These are phyloP conservation scores for Syzygium malaccense DNA, from an alignment of 441 rosid genomes.

Conservation along the genomic window DNA sequence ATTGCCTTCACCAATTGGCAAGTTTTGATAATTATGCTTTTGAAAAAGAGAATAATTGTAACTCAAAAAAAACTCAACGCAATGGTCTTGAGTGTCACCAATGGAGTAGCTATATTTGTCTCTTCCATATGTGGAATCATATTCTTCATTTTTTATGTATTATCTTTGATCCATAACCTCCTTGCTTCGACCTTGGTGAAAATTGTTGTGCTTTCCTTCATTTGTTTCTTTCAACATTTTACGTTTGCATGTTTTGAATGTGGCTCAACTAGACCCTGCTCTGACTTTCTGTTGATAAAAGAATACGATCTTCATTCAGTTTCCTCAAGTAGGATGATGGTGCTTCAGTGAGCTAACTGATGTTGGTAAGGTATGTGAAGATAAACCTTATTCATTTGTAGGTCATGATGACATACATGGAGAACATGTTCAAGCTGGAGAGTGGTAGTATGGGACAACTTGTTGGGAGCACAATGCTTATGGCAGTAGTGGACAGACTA, in stretches of 20 bases:
- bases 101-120: neutral
- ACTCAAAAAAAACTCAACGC: neutral
- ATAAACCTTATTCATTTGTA: slow-evolving; percentile 7
- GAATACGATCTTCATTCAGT: neutral
- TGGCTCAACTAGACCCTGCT: neutral
- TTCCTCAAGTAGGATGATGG: neutral
- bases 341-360: neutral
- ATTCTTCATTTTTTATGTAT: neutral
- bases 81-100: neutral
- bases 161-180: neutral
- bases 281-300: neutral
- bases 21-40: neutral
- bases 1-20: neutral
- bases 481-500: slow-evolving; percentile 57
- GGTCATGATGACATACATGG: slow-evolving; percentile 45
- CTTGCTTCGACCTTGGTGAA: neutral
- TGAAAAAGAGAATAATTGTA: neutral
- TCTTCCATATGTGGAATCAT: neutral
- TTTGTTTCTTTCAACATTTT: neutral
- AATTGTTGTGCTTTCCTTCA: neutral
- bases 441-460: slow-evolving; percentile 58
- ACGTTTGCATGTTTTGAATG: neutral
- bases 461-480: slow-evolving; percentile 58
- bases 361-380: neutral
- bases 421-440: slow-evolving; percentile 75